A percentile compares a stretch with the other conserved stretches of the same genome.
phyloP scores from a whole-genome alignment of 345 rosid genomes.

The Dipteronia dyeriana region DNA sequence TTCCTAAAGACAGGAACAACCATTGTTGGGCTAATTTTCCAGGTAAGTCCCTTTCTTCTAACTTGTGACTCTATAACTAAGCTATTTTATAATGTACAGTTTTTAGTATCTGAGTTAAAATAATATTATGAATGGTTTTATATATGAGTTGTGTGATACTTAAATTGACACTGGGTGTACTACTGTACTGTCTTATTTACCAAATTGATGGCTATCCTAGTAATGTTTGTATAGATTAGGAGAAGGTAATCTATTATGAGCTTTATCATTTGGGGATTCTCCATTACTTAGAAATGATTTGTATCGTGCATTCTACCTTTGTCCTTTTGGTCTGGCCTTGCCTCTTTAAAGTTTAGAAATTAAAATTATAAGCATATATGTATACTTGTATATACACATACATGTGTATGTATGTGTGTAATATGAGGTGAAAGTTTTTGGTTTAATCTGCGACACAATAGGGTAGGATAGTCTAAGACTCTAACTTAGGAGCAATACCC shows the following conservation, averaged over 20 bases:
- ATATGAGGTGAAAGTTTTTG: not conserved
- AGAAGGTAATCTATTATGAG: not conserved
- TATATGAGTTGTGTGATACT: not conserved
- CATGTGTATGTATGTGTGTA: not conserved
- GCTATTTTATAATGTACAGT: not conserved
- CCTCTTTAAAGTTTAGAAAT: too few species aligned
- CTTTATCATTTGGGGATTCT: not conserved
- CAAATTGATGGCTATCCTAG: not conserved
- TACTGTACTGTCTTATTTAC: not conserved
- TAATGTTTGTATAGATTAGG: not conserved
- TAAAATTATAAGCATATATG: not conserved
- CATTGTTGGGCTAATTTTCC: constrained; percentile 79
- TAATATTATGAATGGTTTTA: not conserved
- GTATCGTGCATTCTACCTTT: not conserved
- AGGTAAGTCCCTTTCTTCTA: constrained; percentile 39
- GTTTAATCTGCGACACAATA: not conserved
- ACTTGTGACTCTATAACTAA: not conserved
- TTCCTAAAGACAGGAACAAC: constrained; percentile 91
- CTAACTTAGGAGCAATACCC: not conserved
- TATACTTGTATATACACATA: not conserved
- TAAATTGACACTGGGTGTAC: not conserved
- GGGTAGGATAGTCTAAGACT: not conserved
- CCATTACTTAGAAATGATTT: not conserved
- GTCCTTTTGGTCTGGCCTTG: not conserved
- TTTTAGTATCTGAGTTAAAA: not conserved